A percentile compares a stretch with the other conserved stretches of the same genome.
phyloP scores from a whole-genome alignment of 169 alveolate genomes.

The Hepatocystis sp. region DNA sequence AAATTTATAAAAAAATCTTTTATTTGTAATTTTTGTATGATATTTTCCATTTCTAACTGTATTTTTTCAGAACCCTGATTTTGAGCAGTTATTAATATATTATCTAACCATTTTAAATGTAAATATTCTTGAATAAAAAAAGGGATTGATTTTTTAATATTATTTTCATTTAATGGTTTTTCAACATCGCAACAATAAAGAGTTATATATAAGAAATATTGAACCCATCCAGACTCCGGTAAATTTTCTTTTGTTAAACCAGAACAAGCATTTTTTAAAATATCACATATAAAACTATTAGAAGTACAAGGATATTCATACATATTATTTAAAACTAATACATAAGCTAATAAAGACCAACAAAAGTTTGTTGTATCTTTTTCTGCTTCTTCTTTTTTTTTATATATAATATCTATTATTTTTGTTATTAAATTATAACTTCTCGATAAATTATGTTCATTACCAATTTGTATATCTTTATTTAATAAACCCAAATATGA shows the following conservation, averaged over 20 bases:
- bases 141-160: slow-evolving; percentile 86
- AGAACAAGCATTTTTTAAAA: slow-evolving; percentile 73
- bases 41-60: slow-evolving; percentile 88
- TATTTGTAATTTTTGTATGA: slow-evolving; percentile 82
- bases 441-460: slow-evolving; percentile 35
- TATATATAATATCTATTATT: slow-evolving; percentile 18
- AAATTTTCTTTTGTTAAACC: slow-evolving; percentile 81
- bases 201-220: slow-evolving; percentile 83
- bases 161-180: slow-evolving; percentile 83
- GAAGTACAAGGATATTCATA: slow-evolving; percentile 80
- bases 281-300: slow-evolving; percentile 72
- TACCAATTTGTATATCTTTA: slow-evolving; percentile 76
- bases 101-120: slow-evolving; percentile 88
- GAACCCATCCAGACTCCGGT: slow-evolving; percentile 89
- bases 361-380: slow-evolving; percentile 81
- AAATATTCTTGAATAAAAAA: slow-evolving; percentile 84
- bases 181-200: slow-evolving; percentile 90
- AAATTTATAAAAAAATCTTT: slow-evolving; percentile 85
- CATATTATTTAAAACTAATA: slow-evolving; percentile 77
- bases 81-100: slow-evolving; percentile 85
- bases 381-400: slow-evolving; percentile 62
- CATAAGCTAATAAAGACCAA: slow-evolving; percentile 84
- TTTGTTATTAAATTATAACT: slow-evolving; percentile 37
- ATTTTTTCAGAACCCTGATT: slow-evolving; percentile 89
- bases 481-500: slow-evolving; percentile 83